A percentile compares a stretch with the other conserved stretches of the same genome.
Evolutionary conservation across 169 alveolate species (phyloP).

Genomic region (Plasmodium adleri): DNA sequence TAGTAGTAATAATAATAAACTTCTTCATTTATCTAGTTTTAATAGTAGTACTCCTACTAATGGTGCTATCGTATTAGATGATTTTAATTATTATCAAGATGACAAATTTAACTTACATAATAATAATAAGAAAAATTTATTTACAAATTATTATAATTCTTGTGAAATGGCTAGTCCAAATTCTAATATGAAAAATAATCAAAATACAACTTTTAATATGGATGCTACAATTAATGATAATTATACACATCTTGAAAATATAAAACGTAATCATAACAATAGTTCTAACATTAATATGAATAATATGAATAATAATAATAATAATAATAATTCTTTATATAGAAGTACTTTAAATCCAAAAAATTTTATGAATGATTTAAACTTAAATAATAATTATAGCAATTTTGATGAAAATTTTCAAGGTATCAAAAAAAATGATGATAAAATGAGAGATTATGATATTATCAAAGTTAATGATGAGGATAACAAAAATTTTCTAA

Average conservation of each 20-base stretch:
- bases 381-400: neutral
- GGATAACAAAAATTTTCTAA: constrained; percentile 31
- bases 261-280: neutral
- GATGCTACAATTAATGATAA: constrained; percentile 1
- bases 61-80: constrained; percentile 9
- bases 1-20: neutral
- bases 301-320: neutral
- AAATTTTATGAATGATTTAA: neutral
- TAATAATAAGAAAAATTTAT: neutral
- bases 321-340: constrained; percentile 2
- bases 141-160: too few species aligned
- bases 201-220: neutral
- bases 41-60: neutral
- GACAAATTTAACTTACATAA: constrained; percentile 14
- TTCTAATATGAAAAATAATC: neutral
- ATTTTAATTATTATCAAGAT: constrained; percentile 3
- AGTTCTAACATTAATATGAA: neutral
- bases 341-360: constrained; percentile 2
- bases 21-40: too few species aligned
- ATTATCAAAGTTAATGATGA: neutral
- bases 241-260: neutral
- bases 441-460: neutral
- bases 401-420: constrained; percentile 2
- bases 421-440: constrained; percentile 13
- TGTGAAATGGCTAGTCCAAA: neutral